Base-by-base conservation (phyloP, 495 filamentous ascomycete genomes). In the Penicillium steckii region DNA sequence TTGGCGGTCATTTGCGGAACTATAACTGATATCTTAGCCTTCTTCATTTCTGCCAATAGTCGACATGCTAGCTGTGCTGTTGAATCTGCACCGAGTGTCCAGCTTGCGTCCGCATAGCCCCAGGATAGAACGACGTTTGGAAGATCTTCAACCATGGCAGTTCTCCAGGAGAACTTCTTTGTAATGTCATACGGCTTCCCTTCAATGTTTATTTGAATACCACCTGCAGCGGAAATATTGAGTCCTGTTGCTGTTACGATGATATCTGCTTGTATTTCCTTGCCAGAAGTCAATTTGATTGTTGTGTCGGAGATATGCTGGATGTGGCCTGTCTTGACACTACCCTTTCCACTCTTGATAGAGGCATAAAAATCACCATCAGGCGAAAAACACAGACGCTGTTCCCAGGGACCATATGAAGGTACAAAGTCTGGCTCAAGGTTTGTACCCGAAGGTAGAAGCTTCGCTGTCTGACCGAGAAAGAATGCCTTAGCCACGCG, bases 161-260 rank as follows among this genome's bases (percentile, higher is more conserved):
- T 63, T 38, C 66, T 70, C 72, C 71, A 76, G 8, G 66, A 35
- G 44, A 50, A 71, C 46, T 71, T 70, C n/a, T 66, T 27, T 1
- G 52, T n/a, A n/a, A 60, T 12, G 32, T 61, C 33, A 29, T 64
- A 8, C 4, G 37, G 32, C 3, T 50, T 38, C 10, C 60, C 57
- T 52, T 76, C 66, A 9, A 74, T 43, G 10, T 45, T 30, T 8
- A 72, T 24, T 1, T 21, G 22, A 7, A 66, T 50, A 3, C 66
- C 63, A 19, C 67, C 69, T 13, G 24, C 64, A 3, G 71, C 19
- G 35, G 59, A 54, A 29, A 74, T 44, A 25, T 65, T 56, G 17
- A 67, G 49, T 13, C 85, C 85, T 0, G 86, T 89, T 0, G 86
- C 85, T 1, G 83, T 84, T 55, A 87, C 67, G 60, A 88, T 85